Evolutionary conservation across 1,284 basidiomycete species (phyloP).

Genomic region (Pseudozyma flocculosa): DNA sequence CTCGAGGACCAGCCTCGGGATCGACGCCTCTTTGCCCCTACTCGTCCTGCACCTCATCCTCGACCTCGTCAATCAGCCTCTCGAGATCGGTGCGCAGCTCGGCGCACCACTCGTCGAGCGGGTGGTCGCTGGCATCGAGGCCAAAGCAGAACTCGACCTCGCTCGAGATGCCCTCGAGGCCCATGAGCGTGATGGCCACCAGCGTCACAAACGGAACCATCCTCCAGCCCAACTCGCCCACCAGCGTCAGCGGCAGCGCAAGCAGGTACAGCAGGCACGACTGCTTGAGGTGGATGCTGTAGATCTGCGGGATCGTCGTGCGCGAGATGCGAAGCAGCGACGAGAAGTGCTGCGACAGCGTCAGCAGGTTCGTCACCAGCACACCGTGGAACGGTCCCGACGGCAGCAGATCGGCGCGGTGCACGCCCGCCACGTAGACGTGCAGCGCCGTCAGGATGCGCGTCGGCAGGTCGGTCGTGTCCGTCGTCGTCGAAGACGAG

Average conservation of each 20-base stretch:
- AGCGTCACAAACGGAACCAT: conserved; percentile 72
- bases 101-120: conserved; percentile 20
- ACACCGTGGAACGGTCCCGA: conserved; percentile 32
- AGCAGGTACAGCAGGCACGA: conserved; percentile 61
- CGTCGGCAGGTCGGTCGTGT: conserved; percentile 6
- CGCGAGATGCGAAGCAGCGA: conserved; percentile 70
- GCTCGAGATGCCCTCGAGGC: conserved; percentile 87
- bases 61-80: conserved; percentile 9
- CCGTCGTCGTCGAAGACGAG: too few species aligned
- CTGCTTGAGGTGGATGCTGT: conserved; percentile 87
- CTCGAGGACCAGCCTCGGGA: too few species aligned
- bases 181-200: conserved; percentile 85
- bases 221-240: conserved; percentile 59
- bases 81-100: conserved; percentile 1
- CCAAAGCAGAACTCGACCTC: conserved; percentile 80
- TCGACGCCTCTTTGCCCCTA: neutral
- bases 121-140: conserved; percentile 43
- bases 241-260: conserved; percentile 16
- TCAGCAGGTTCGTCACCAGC: conserved; percentile 56
- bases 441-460: conserved; percentile 25
- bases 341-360: conserved; percentile 79
- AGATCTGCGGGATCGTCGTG: conserved; percentile 56
- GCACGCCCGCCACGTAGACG: conserved; percentile 22
- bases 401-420: conserved; percentile 19
- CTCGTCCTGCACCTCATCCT: conserved; percentile 7